Evolutionary conservation across 768 basidiomycete species (phyloP), one percentile per base, ranked within the genome.

Genomic region (Pholiota conissans): DNA sequence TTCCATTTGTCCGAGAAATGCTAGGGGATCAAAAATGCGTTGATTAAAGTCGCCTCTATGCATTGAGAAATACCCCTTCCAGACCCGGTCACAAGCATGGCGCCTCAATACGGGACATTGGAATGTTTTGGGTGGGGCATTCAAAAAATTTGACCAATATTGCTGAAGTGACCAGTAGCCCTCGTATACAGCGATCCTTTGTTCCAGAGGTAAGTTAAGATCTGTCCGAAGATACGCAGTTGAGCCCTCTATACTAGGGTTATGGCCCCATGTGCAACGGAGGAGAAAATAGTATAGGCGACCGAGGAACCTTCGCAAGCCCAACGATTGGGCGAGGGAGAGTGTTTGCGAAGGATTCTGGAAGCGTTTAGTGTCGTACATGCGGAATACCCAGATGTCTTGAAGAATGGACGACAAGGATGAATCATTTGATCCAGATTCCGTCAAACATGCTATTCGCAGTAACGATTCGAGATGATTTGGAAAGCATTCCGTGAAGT

Each of bases 101-200:
- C n/a, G n/a, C n/a, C n/a, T n/a, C n/a, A n/a, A n/a, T n/a, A n/a
- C n/a, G n/a, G 42, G 22, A 13, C 42, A 45, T 2, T 24, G 7
- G 22, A 45, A 45, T 20, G 20, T 22, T 45, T 24, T 9, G 20
- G 20, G 42, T 10, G 42, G 13, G 18, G 20, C 42, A 9, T 11
- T 26, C 9, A 45, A 3, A 22, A 45, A 7, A 10, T 24, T 13
- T 24, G 42, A 8, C 53, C 53, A 54, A 20, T 54, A 54, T 3
- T 34, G 34, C 20, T 54, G 40, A 20, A 54, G 53, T 10, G 53
- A 54, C 53, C 53, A 54, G 24, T 46, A 34, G 30, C 53, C 53
- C 14, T 47, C 42, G 28, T 34, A 54, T 8, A 54, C 18, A 11
- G 29, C 18, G 4, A 47, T 5, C 22, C n/a, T 29, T 45, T 54